Conservation (phyloP, 2,329 filamentous ascomycete species). For the Rhinocladiella similis region DNA sequence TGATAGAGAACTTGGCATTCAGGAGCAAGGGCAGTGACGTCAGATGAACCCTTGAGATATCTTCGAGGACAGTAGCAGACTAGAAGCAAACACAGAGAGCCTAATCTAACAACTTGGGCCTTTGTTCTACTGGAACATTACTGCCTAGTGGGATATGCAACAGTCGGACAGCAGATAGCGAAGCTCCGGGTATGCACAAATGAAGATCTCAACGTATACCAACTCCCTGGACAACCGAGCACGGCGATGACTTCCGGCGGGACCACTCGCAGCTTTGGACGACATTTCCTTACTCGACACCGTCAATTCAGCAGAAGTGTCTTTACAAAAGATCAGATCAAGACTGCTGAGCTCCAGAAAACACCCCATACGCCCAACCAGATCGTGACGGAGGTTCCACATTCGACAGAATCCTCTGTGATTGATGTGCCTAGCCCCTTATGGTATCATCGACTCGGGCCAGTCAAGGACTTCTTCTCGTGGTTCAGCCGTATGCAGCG, state of each 20-base stretch:
- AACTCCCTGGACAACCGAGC: too few species aligned
- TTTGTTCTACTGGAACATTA: too few species aligned
- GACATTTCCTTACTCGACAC: not conserved
- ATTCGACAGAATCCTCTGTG: constrained; percentile 17
- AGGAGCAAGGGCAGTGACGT: too few species aligned
- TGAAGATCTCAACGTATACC: too few species aligned
- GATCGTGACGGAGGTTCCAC: constrained; percentile 23
- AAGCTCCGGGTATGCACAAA: too few species aligned
- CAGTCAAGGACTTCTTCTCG: constrained; percentile 23
- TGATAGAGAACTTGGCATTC: too few species aligned
- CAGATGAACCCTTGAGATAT: too few species aligned
- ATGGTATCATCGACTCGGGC: constrained; percentile 25
- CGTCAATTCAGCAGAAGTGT: constrained; percentile 16
- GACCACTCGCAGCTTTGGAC: not conserved
- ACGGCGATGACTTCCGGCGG: not conserved
- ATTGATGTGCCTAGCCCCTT: constrained; percentile 24
- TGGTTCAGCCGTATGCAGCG: constrained; percentile 59
- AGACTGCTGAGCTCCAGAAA: constrained; percentile 25
- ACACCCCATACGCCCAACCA: constrained; percentile 25
- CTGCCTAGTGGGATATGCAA: too few species aligned
- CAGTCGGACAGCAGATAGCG: too few species aligned
- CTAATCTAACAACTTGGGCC: too few species aligned
- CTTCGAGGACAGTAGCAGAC: too few species aligned
- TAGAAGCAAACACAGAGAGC: too few species aligned
- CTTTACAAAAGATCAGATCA: constrained; percentile 23